A percentile compares a stretch with the other conserved stretches of the same genome.
These are phyloP conservation scores for Nematocida homosporus DNA, from an alignment of 371 early-diverging fungal genomes.

Conservation along the genomic window DNA sequence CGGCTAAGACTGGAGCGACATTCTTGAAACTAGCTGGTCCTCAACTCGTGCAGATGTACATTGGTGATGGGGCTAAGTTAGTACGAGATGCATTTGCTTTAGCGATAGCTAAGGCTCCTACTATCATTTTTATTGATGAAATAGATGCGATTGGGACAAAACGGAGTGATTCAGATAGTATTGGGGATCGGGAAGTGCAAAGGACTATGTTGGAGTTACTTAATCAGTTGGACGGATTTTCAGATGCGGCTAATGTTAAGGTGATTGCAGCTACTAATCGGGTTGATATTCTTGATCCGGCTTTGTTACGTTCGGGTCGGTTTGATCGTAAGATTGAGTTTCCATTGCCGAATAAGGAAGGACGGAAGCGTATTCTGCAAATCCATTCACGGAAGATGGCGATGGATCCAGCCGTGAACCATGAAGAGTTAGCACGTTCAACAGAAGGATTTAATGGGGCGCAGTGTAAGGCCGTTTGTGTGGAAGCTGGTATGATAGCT, in stretches of 20 bases:
- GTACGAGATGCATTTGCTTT: conserved; percentile 97
- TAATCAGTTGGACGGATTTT: conserved; percentile 67
- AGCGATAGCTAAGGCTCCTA: conserved; percentile 94
- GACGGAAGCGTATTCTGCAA: conserved; percentile 91
- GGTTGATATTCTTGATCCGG: conserved; percentile 98
- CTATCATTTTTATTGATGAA: conserved; percentile 99
- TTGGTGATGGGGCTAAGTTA: conserved; percentile 90
- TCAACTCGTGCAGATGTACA: conserved; percentile 95
- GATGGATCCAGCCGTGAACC: conserved; percentile 86
- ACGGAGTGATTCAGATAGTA: conserved; percentile 93
- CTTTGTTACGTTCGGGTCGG: conserved; percentile 93
- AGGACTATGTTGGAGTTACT: conserved; percentile 96
- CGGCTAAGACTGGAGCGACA: conserved; percentile 85
- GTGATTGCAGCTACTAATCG: conserved; percentile 99
- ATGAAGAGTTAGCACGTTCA: conserved; percentile 89
- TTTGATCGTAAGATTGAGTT: conserved; percentile 99
- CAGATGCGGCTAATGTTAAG: conserved; percentile 78
- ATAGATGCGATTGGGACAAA: conserved; percentile 99
- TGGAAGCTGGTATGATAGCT: conserved; percentile 98
- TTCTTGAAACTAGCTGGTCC: conserved; percentile 90
- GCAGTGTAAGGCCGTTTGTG: conserved; percentile 97
- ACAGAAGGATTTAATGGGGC: conserved; percentile 99
- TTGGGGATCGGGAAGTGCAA: conserved; percentile 98
- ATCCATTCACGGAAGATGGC: conserved; percentile 99
- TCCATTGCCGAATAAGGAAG: conserved; percentile 93